A percentile compares a stretch with the other conserved stretches of the same genome.
phyloP scores from a whole-genome alignment of 2,329 filamentous ascomycete genomes.

The Microascus cirrosus region DNA sequence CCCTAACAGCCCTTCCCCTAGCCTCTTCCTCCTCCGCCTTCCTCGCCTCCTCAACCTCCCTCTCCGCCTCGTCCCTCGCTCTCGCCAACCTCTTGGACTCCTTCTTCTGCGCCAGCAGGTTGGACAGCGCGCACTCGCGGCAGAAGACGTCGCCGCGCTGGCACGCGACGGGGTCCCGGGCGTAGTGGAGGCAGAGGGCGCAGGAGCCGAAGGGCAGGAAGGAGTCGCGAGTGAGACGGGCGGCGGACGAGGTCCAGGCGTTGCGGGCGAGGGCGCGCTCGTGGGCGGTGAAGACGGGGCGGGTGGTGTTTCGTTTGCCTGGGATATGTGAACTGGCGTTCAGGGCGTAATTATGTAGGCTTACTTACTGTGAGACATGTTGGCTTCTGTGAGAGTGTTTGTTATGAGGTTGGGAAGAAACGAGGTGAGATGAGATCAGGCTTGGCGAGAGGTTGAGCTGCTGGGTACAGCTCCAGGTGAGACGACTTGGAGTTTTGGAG shows the following conservation, averaged over 20 bases:
- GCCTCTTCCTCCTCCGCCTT: slow-evolving; percentile 54
- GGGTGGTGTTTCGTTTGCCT: slow-evolving; percentile 83
- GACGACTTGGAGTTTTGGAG: neutral
- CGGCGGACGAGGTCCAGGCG: slow-evolving; percentile 70
- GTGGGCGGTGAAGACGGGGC: slow-evolving; percentile 87
- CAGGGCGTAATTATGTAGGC: neutral
- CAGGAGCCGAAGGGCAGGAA: slow-evolving; percentile 89
- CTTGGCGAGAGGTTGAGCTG: neutral
- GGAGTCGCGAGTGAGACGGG: slow-evolving; percentile 79
- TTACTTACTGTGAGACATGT: slow-evolving; percentile 39
- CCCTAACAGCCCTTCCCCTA: slow-evolving; percentile 60
- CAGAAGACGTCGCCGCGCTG: slow-evolving; percentile 84
- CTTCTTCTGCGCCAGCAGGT: slow-evolving; percentile 83
- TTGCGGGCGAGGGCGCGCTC: slow-evolving; percentile 75
- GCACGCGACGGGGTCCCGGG: slow-evolving; percentile 76
- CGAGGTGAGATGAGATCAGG: neutral
- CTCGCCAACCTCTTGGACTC: slow-evolving; percentile 78
- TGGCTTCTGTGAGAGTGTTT: neutral
- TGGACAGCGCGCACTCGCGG: slow-evolving; percentile 82
- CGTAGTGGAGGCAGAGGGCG: slow-evolving; percentile 72
- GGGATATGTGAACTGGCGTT: neutral
- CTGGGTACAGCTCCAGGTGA: neutral
- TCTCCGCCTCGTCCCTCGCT: slow-evolving; percentile 36
- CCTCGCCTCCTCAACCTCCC: slow-evolving; percentile 26
- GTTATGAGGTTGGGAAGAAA: neutral